Conservation (phyloP, 2,329 filamentous ascomycete species). For the Gremmenia infestans region DNA sequence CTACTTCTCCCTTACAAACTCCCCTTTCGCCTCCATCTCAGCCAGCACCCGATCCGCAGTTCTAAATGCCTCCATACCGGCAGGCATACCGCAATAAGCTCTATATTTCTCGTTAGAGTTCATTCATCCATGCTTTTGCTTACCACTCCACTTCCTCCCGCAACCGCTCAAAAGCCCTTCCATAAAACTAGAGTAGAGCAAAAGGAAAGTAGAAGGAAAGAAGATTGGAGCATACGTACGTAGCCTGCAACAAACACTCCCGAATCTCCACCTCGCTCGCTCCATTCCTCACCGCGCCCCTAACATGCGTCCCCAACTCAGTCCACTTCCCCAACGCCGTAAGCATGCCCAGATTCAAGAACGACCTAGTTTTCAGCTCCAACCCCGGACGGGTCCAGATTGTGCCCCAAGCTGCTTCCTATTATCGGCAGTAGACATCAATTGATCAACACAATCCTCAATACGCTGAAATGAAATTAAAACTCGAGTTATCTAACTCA, state of each 20-base stretch:
- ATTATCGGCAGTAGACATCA: neutral
- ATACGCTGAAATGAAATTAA: too few relatives aligned
- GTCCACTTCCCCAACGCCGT: slow-evolving; percentile 28
- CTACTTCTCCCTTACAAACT: slow-evolving; percentile 15
- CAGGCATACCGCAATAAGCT: slow-evolving; percentile 29
- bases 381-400: slow-evolving; percentile 30
- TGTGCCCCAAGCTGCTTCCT: slow-evolving; percentile 30
- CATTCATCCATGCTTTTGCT: neutral
- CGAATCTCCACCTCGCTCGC: slow-evolving; percentile 27
- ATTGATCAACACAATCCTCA: too few relatives aligned
- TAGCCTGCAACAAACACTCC: slow-evolving; percentile 28
- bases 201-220: neutral
- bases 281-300: slow-evolving; percentile 29
- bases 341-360: slow-evolving; percentile 29
- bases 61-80: slow-evolving; percentile 28
- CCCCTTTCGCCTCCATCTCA: slow-evolving; percentile 29
- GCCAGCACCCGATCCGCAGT: slow-evolving; percentile 27
- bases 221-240: slow-evolving; percentile 13
- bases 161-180: neutral
- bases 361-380: slow-evolving; percentile 22
- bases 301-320: slow-evolving; percentile 29
- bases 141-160: neutral
- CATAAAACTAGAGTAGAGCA: neutral
- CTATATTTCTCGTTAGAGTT: slow-evolving; percentile 13
- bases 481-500: too few relatives aligned